These are phyloP conservation scores for Leptographium radiaticola DNA, from an alignment of 2,329 filamentous ascomycete species.

Conservation along the genomic window DNA sequence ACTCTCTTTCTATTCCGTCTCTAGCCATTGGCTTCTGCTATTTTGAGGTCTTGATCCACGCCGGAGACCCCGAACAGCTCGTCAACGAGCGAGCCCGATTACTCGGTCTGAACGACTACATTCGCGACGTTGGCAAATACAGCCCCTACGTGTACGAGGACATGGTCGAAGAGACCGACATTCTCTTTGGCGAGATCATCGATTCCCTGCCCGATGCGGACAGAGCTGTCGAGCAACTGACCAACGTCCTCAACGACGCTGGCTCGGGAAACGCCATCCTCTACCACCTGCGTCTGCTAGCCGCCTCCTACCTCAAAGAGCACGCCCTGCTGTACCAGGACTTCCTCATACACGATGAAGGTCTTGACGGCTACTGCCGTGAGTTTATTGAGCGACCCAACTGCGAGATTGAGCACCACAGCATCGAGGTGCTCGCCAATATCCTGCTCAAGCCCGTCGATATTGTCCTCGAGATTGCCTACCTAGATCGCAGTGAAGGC, in stretches of 20 bases:
- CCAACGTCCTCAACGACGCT: constrained; percentile 61
- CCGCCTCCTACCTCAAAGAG: constrained; percentile 71
- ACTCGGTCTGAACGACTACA: constrained; percentile 54
- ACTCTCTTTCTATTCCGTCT: background rate
- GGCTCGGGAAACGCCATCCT: constrained; percentile 61
- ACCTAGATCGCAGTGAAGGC: constrained; percentile 76
- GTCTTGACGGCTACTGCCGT: constrained; percentile 55
- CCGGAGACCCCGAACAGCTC: constrained; percentile 51
- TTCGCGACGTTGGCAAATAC: constrained; percentile 61
- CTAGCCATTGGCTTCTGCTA: constrained; percentile 85
- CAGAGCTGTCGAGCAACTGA: constrained; percentile 38
- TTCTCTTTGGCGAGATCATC: constrained; percentile 52
- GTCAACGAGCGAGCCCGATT: constrained; percentile 61
- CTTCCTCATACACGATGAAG: constrained; percentile 50
- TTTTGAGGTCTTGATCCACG: constrained; percentile 69
- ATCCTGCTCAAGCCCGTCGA: constrained; percentile 67
- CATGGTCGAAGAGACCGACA: constrained; percentile 64
- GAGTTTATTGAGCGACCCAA: constrained; percentile 60
- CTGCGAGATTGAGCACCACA: constrained; percentile 84
- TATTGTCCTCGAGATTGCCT: constrained; percentile 75
- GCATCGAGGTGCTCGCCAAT: constrained; percentile 63
- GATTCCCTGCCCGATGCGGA: constrained; percentile 46
- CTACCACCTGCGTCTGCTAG: constrained; percentile 72
- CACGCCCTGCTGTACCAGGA: constrained; percentile 55
- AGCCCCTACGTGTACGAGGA: constrained; percentile 62